Evolutionary conservation across 352 stramenopile species (phyloP), one percentile per base, ranked within the genome.

Genomic region (Phytophthora tubulina): DNA sequence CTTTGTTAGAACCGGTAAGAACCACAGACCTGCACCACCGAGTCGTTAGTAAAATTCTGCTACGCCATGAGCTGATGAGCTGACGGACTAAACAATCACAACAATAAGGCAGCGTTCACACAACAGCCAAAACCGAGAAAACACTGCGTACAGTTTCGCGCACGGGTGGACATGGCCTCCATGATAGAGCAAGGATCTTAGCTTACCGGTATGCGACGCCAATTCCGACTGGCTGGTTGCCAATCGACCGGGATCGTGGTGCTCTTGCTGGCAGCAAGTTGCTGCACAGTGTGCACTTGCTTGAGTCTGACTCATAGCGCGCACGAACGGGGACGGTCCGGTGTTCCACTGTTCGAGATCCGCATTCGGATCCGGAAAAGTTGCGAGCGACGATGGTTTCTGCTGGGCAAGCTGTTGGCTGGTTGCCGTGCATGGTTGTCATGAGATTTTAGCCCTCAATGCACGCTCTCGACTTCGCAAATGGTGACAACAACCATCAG

Each of bases 321-420:
- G 33, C 61, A 61, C 44, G 32, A 61, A 46, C 60, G 21, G 14
- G 44, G 38, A 46, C 59, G 46, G 48, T 49, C 35, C 44, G n/a
- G n/a, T n/a, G 62, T 68, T 57, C 52, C 54, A 71, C 36, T 71
- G n/a, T 74, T 51, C 35, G 51, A 63, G 58, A 64, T 59, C 46
- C 21, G 33, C 42, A 45, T 27, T 15, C 45, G 63, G 51, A 70
- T 66, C 49, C 21, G 44, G 51, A 64, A 35, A 21, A 27, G 10
- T 48, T 46, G 6, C 51, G 32, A 70, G 9, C 63, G 49, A 73
- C 58, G 46, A 70, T 70, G 30, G 30, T 63, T 75, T 75, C 68
- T 52, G 50, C 14, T n/a, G 17, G 46, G 30, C 46, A 71, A 67
- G 53, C 68, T 75, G 68, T 59, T 41, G 39, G 21, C 42, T 51